Percentiles rank a stretch among this genome's conserved stretches.
Evolutionary conservation across 345 rosid genomes (phyloP).

Genomic region (Geranium brycei): DNA sequence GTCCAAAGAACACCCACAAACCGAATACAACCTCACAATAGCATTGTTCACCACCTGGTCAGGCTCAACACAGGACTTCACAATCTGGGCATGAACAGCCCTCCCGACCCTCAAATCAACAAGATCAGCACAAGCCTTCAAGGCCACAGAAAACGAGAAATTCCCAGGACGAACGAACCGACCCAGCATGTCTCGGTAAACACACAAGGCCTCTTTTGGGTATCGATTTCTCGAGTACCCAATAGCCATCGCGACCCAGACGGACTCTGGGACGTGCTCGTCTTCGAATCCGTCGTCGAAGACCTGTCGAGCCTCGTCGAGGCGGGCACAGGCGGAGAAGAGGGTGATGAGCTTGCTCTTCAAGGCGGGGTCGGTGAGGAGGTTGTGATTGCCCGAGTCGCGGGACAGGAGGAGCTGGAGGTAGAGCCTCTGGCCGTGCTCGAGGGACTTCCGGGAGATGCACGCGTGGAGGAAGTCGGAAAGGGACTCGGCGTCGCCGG

Average conservation of each 20-base stretch:
- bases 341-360: constrained; percentile 33
- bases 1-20: constrained; percentile 26
- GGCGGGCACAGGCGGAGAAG: constrained; percentile 28
- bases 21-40: constrained; percentile 40
- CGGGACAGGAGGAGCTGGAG: constrained; percentile 13
- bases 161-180: constrained; percentile 23
- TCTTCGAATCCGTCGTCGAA: constrained; percentile 16
- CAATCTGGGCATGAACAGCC: constrained; percentile 32
- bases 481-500: constrained; percentile 13
- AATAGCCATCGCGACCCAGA: constrained; percentile 44
- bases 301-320: constrained; percentile 25
- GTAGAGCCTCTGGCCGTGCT: constrained; percentile 23
- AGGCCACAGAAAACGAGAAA: constrained; percentile 29
- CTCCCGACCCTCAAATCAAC: constrained; percentile 18
- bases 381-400: background rate
- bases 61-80: constrained; percentile 23
- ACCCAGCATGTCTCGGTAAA: constrained; percentile 24
- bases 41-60: constrained; percentile 40
- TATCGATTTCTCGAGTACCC: constrained; percentile 27
- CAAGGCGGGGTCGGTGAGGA: constrained; percentile 19
- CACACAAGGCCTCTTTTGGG: constrained; percentile 22
- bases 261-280: constrained; percentile 16
- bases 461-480: constrained; percentile 26
- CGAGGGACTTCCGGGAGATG: constrained; percentile 30
- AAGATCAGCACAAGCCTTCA: constrained; percentile 26